Evolutionary conservation across 306 rosid genomes (phyloP), one percentile per base, ranked within the genome.

Genomic region (Dryas drummondii): DNA sequence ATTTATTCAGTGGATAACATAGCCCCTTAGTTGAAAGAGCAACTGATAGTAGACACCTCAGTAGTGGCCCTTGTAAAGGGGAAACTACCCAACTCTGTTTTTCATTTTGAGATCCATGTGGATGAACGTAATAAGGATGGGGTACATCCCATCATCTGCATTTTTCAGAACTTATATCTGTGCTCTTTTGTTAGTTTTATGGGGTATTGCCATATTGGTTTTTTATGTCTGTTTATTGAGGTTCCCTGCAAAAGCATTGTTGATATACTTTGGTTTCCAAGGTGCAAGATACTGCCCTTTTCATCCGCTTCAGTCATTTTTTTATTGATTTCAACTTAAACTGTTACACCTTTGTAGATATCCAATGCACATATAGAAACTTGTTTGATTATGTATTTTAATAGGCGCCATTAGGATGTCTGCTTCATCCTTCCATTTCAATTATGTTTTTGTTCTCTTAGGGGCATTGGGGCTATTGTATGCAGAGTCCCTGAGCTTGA

Each of bases 381-480:
- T 51, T 70, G 61, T 14, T 52, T 70, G 74, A 45, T 58, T 68
- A 46, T 46, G 68, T 46, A 16, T n/a, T 56, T 12, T 9, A 51
- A 62, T 16, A 0, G 54, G 41, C 13, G 9, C 6, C 14, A 8
- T 8, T 53, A 16, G 13, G 3, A 40, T 11, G 17, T 51, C 46
- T 46, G 51, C 27, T 4, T n/a, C 22, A 56, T 73, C 19, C 51
- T 45, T 65, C 19, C 57, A 68, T 56, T 26, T 56, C 56, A 44
- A 49, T 58, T 49, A 6, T 22, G 53, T 78, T 76, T 70, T 45
- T 56, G 54, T 71, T 67, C 68, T 40, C 49, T 78, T 76, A 94
- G 98, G 85, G 93, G 88, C 49, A 85, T 94, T 70, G 97, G 97
- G 67, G 97, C 97, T 63, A 81, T 90, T 59, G 92, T 87, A 53